phyloP scores from a whole-genome alignment of 257 asterid genomes.

The Parsonsia alboflavescens region DNA sequence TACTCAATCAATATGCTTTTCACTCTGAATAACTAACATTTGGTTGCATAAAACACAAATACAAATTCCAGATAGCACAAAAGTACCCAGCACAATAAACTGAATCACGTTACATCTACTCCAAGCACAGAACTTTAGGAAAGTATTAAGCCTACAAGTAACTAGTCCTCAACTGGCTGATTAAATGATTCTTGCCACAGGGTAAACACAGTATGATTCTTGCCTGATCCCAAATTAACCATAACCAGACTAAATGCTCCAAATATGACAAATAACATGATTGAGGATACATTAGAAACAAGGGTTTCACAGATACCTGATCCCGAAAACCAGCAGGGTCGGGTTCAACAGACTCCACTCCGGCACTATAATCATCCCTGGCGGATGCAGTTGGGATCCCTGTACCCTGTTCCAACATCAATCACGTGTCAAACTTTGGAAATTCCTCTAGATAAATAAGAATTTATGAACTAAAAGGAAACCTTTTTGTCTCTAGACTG shows the following conservation, averaged over 20 bases:
- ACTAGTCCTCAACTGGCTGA: neutral
- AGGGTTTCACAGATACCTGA: conserved; percentile 45
- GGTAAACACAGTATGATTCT: neutral
- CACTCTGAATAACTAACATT: neutral
- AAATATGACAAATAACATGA: neutral
- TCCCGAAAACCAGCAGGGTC: conserved; percentile 74
- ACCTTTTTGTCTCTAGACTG: conserved; percentile 80
- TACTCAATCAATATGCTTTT: neutral
- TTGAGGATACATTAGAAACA: neutral
- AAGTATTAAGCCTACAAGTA: neutral
- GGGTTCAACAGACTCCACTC: conserved; percentile 51
- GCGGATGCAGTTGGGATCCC: conserved; percentile 40
- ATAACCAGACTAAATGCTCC: neutral
- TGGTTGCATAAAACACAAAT: neutral
- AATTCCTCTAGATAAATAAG: neutral
- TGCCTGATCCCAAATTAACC: neutral
- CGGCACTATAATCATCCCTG: conserved; percentile 47
- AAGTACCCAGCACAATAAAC: neutral
- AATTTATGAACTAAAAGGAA: neutral
- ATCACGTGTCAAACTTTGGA: conserved; percentile 11
- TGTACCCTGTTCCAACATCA: conserved; percentile 42
- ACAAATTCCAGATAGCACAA: neutral
- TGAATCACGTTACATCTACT: neutral
- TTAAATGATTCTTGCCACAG: no score
- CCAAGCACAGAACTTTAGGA: neutral